phyloP scores from a whole-genome alignment of 1,284 basidiomycete genomes.

The Rhodotorula sp. region DNA sequence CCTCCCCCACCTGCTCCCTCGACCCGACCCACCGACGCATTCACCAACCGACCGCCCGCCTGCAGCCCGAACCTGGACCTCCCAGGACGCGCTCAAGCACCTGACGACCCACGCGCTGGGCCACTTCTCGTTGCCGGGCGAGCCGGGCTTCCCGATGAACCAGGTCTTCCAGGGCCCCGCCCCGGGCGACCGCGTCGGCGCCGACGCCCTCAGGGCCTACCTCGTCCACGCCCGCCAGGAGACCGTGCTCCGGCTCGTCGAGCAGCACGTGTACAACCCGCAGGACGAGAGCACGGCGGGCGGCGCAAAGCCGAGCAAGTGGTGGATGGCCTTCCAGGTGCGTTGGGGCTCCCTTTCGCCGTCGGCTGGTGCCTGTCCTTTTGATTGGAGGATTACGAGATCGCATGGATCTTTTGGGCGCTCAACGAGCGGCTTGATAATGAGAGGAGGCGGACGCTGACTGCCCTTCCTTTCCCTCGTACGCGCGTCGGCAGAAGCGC shows the following conservation, averaged over 20 bases:
- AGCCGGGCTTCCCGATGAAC: constrained; percentile 92
- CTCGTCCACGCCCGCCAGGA: constrained; percentile 91
- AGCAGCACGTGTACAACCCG: constrained; percentile 71
- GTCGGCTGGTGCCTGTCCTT: no score
- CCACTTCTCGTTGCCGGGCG: constrained; percentile 89
- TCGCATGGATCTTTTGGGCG: no score
- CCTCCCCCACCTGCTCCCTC: background rate
- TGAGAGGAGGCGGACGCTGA: no score
- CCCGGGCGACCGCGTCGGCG: constrained; percentile 65
- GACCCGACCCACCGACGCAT: no score
- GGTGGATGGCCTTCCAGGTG: constrained; percentile 98
- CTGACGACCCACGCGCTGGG: constrained; percentile 91
- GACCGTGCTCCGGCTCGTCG: constrained; percentile 78
- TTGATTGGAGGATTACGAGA: no score
- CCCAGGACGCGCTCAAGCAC: constrained; percentile 79
- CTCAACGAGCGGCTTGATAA: no score
- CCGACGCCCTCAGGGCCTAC: constrained; percentile 86
- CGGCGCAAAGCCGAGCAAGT: constrained; percentile 90
- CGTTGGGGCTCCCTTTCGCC: constrained; percentile 4
- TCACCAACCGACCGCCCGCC: background rate
- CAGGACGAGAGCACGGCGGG: constrained; percentile 57
- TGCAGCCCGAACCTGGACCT: constrained; percentile 31
- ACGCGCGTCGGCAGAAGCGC: constrained; percentile 61
- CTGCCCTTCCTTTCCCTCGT: background rate
- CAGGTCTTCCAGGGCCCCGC: constrained; percentile 82